Conservation (phyloP, 257 asterid species). For the Buddleja alternifolia region DNA sequence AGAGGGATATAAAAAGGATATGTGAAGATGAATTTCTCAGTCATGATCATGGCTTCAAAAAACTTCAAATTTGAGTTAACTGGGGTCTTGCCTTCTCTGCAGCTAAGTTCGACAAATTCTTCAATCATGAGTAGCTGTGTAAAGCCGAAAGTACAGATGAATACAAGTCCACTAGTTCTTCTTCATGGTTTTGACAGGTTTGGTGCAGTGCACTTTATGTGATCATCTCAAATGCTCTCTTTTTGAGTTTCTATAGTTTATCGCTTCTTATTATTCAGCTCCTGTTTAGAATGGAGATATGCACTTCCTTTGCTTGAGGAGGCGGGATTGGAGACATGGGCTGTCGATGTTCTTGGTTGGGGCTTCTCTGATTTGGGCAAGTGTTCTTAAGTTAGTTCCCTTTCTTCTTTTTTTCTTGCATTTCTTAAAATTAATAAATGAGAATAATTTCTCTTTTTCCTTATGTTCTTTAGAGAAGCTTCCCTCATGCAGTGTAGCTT, state of each 20-base stretch:
- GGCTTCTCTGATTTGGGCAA: conserved; percentile 90
- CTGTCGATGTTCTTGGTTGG: conserved; percentile 93
- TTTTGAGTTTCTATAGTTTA: conserved; percentile 41
- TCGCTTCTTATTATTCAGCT: conserved; percentile 71
- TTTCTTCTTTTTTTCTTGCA: conserved; percentile 7
- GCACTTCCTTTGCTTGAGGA: conserved; percentile 87
- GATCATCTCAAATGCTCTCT: conserved; percentile 25
- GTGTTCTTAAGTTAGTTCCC: conserved; percentile 21
- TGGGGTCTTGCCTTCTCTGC: conserved; percentile 21
- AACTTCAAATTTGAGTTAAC: not conserved
- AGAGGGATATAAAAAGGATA: not conserved
- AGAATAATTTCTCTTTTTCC: conserved; percentile 8
- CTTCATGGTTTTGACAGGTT: conserved; percentile 98
- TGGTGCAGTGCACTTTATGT: conserved; percentile 28
- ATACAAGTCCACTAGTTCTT: conserved; percentile 70
- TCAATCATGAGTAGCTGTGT: conserved; percentile 85
- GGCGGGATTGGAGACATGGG: conserved; percentile 86
- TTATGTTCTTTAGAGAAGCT: conserved; percentile 54
- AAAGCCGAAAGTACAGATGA: conserved; percentile 51
- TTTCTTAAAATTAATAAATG: not conserved
- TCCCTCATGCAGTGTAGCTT: conserved; percentile 73
- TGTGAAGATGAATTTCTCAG: not conserved
- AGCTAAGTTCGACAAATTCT: conserved; percentile 59
- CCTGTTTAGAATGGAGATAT: conserved; percentile 96
- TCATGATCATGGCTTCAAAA: not conserved